Percentiles rank a stretch among this genome's conserved stretches.
Conservation (phyloP, 805 yeast species). For the Metschnikowia amazonensis region DNA sequence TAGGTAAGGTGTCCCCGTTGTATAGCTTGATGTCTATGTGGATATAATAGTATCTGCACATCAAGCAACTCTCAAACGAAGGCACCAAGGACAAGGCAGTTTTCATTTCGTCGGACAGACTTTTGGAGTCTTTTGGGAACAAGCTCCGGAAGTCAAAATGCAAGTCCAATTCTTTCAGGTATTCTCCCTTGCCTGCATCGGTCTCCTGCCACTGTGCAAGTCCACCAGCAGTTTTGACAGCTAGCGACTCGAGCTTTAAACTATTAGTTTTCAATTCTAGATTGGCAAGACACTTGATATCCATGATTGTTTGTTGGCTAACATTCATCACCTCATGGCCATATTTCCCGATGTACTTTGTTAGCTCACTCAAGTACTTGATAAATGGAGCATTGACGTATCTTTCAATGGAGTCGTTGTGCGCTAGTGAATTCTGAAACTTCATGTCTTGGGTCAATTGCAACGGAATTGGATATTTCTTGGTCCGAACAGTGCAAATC, state of each 20-base stretch:
- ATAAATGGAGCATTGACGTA: conserved; percentile 22
- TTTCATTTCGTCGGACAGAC: conserved; percentile 14
- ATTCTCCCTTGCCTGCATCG: conserved; percentile 3
- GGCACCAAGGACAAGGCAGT: conserved; percentile 24
- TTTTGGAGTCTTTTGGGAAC: conserved; percentile 10
- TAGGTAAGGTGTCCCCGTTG: conserved; percentile 18
- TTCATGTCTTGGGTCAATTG: conserved; percentile 16
- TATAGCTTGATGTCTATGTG: conserved; percentile 18
- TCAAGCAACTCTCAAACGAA: conserved; percentile 27
- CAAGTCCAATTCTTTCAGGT: conserved; percentile 7
- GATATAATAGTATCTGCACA: conserved; percentile 26
- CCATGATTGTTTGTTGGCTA: conserved; percentile 23
- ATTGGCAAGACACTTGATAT: conserved; percentile 25
- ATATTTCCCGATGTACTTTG: conserved; percentile 14
- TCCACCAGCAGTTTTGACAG: conserved; percentile 11
- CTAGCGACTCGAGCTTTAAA: conserved; percentile 17
- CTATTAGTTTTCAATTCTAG: conserved; percentile 21
- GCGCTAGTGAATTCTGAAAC: conserved; percentile 12
- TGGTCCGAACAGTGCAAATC: conserved; percentile 24
- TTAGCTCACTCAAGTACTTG: conserved; percentile 18
- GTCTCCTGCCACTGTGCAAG: conserved; percentile 12
- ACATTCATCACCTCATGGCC: conserved; percentile 20
- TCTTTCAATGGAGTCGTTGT: conserved; percentile 21
- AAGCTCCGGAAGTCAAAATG: conserved; percentile 13
- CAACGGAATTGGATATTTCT: conserved; percentile 25